A percentile compares a stretch with the other conserved stretches of the same genome.
Evolutionary conservation across 768 basidiomycete species (phyloP).

Genomic region (Collybiopsis luxurians): DNA sequence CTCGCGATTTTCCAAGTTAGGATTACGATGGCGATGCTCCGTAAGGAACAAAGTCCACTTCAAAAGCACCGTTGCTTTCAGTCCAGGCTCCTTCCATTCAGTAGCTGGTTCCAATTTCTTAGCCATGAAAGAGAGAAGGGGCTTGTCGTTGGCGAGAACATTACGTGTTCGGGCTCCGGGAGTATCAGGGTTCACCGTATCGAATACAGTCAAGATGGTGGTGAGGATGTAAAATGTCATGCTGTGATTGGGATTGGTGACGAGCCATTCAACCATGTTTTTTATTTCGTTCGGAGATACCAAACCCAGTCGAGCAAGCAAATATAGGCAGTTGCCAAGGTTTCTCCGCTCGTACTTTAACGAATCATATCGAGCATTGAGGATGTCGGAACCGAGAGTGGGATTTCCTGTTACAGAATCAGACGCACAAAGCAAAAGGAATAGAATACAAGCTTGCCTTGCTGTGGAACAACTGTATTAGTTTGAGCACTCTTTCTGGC

Average conservation of each 20-base stretch:
- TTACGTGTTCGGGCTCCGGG: constrained; percentile 43
- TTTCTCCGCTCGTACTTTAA: constrained; percentile 71
- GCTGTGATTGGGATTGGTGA: constrained; percentile 59
- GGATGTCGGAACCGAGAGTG: constrained; percentile 61
- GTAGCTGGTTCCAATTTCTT: constrained; percentile 48
- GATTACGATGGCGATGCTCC: constrained; percentile 67
- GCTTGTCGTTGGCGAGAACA: constrained; percentile 42
- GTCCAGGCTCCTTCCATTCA: constrained; percentile 65
- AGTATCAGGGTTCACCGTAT: constrained; percentile 57
- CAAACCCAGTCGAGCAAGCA: constrained; percentile 61
- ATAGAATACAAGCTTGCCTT: constrained; percentile 42
- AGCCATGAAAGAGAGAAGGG: constrained; percentile 56
- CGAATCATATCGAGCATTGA: constrained; percentile 67
- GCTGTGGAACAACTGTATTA: constrained; percentile 54
- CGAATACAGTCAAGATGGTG: constrained; percentile 62
- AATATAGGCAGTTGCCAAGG: constrained; percentile 60
- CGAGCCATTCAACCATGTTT: constrained; percentile 68
- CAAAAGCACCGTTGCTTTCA: constrained; percentile 73
- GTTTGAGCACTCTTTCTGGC: constrained; percentile 63
- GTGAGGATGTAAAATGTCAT: constrained; percentile 70
- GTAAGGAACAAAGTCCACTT: constrained; percentile 89
- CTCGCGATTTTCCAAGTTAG: constrained; percentile 56
- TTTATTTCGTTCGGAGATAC: constrained; percentile 60
- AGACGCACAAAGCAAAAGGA: neutral
- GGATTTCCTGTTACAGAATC: constrained; percentile 23